phyloP scores from a whole-genome alignment of 176 grass and related monocot species.

The Bonia amplexicaulis region DNA sequence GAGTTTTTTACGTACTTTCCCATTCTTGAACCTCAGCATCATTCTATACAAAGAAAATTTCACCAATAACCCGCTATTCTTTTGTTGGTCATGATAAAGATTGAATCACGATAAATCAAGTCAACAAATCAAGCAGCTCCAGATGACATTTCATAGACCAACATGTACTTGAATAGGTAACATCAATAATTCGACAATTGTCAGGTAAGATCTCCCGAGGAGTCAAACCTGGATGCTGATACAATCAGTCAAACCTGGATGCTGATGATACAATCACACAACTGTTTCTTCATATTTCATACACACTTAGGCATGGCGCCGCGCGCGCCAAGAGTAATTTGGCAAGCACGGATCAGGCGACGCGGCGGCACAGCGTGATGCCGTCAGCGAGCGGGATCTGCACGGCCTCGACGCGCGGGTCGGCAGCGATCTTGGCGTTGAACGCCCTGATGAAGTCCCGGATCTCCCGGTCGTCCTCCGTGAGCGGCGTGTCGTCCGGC shows the following conservation, averaged over 20 bases:
- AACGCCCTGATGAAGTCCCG: slow-evolving; percentile 24
- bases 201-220: neutral
- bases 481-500: slow-evolving; percentile 36
- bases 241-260: neutral
- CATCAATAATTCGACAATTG: neutral
- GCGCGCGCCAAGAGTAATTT: neutral
- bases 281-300: neutral
- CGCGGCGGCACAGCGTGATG: slow-evolving; percentile 56
- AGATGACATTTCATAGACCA: neutral
- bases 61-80: too few relatives aligned
- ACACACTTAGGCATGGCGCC: neutral
- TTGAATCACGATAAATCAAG: neutral
- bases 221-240: neutral
- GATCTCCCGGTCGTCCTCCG: neutral
- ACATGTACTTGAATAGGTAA: neutral
- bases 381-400: slow-evolving; percentile 59
- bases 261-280: neutral
- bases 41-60: too few relatives aligned
- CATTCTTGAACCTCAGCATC: too few relatives aligned
- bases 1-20: too few relatives aligned
- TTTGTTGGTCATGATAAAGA: neutral
- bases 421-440: slow-evolving; percentile 41
- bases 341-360: slow-evolving; percentile 13
- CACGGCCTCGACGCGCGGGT: slow-evolving; percentile 42
- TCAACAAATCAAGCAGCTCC: neutral